Base-by-base conservation (phyloP, 441 rosid genomes). In the Aquilaria agallochum region DNA sequence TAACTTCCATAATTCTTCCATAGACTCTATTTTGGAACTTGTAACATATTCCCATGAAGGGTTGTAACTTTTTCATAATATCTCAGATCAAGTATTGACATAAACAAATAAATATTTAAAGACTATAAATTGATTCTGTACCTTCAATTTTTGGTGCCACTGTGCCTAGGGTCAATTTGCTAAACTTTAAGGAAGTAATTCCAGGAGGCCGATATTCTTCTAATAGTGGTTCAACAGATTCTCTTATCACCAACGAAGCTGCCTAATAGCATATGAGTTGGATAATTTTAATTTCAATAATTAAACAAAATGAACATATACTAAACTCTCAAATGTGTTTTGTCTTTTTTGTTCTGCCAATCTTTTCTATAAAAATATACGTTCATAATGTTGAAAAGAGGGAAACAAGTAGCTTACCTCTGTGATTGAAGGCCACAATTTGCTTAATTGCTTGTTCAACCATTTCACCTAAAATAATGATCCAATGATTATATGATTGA, bases 111-210 rank as follows among this genome's bases (percentile, higher is more conserved):
- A 10, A 11, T 3, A 31, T 20, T 20, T 20, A 20, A 31, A 31
- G 27, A 62, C 55, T 31, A 10, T 11, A 52, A 14, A 55, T 55
- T 49, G 40, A 64, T 46, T 46, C 53, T 42, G 10, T 65, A 81
- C 90, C 95, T 86, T 88, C 97, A 74, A 90, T 84, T 74, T 88
- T 90, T 52, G 97, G 97, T 58, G 97, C 83, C 66, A 90, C 95
- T 27, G 68, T 88, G 68, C 97, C 97, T 36, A 90, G 82, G 53
- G 88, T 82, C 67, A 90, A 68, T 68, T 86, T 86, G 75, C 68
- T 83, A 60, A 90, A 86, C 81, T 86, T 90, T 59, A 90, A 58
- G 32, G 97, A 86, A 63, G 95, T 81, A 47, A 90, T 88, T 67
- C 95, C 97, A n/a, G 93, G 72, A 59, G 96, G 97, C 53, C 96